Conservation (phyloP, 768 basidiomycete species). For the Mycena rosella region DNA sequence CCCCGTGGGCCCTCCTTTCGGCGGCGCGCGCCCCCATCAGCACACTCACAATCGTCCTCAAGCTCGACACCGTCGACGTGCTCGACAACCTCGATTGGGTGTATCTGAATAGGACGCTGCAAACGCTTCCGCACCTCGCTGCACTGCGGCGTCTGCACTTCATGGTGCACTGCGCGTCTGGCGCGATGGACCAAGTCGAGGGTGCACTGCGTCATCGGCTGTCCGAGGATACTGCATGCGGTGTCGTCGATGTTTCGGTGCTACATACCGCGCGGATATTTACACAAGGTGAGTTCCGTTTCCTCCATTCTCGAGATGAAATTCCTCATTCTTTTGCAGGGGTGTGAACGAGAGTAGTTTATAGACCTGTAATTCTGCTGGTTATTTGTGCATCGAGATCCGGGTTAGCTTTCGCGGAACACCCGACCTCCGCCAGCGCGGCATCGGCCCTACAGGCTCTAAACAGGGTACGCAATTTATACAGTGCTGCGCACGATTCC, state of each 20-base stretch:
- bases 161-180: slow-evolving; percentile 2
- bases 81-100: slow-evolving; percentile 46
- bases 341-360: too few relatives aligned
- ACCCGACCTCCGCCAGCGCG: too few relatives aligned
- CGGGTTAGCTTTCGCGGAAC: too few relatives aligned
- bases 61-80: slow-evolving; percentile 15
- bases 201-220: neutral
- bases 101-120: slow-evolving; percentile 43
- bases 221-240: neutral
- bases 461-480: too few relatives aligned
- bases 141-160: slow-evolving; percentile 17
- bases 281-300: too few relatives aligned
- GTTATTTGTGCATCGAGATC: too few relatives aligned
- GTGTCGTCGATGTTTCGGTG: neutral
- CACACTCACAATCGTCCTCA: slow-evolving; percentile 28
- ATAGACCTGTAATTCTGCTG: too few relatives aligned
- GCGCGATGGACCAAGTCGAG: neutral
- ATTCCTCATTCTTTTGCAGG: too few relatives aligned
- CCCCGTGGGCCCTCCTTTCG: slow-evolving; percentile 23
- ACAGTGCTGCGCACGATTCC: too few relatives aligned
- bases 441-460: too few relatives aligned
- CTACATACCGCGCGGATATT: neutral
- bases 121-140: neutral
- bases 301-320: neutral
- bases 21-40: neutral